phyloP scores from a whole-genome alignment of 495 filamentous ascomycete species.

The Lepraria neglecta region DNA sequence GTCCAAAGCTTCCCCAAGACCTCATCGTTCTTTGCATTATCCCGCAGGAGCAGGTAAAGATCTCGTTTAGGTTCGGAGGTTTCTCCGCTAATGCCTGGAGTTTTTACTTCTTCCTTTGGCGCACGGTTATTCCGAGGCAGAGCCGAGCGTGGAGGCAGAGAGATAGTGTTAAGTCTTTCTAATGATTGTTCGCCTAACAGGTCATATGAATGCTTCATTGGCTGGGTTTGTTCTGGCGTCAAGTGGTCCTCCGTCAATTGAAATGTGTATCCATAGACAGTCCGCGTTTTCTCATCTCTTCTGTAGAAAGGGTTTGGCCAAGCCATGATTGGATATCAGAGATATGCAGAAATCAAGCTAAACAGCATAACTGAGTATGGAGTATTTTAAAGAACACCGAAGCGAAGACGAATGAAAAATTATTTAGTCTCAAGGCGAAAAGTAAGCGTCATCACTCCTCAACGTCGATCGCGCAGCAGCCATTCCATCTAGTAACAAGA shows the following conservation, averaged over 20 bases:
- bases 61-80: conserved; percentile 40
- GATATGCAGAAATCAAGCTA: neutral
- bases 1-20: conserved; percentile 57
- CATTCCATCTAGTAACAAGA: neutral
- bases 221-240: conserved; percentile 53
- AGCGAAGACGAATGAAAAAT: neutral
- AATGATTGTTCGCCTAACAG: conserved; percentile 59
- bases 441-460: conserved; percentile 8
- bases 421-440: conserved; percentile 5
- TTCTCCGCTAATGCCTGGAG: neutral
- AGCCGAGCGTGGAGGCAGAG: conserved; percentile 31
- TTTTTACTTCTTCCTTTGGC: conserved; percentile 6
- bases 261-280: conserved; percentile 63
- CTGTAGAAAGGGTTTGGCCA: conserved; percentile 22
- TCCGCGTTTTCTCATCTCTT: conserved; percentile 26
- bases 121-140: conserved; percentile 1
- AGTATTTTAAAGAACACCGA: neutral
- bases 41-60: conserved; percentile 54
- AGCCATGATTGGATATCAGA: conserved; percentile 10
- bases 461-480: neutral
- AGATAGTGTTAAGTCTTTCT: conserved; percentile 52
- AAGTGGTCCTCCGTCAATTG: conserved; percentile 62
- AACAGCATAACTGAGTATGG: neutral
- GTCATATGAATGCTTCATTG: conserved; percentile 61
- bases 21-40: conserved; percentile 51